Evolutionary conservation across 2,329 filamentous ascomycete species (phyloP), one percentile per base, ranked within the genome.

Genomic region (Aspergillus pseudoviridinutans): DNA sequence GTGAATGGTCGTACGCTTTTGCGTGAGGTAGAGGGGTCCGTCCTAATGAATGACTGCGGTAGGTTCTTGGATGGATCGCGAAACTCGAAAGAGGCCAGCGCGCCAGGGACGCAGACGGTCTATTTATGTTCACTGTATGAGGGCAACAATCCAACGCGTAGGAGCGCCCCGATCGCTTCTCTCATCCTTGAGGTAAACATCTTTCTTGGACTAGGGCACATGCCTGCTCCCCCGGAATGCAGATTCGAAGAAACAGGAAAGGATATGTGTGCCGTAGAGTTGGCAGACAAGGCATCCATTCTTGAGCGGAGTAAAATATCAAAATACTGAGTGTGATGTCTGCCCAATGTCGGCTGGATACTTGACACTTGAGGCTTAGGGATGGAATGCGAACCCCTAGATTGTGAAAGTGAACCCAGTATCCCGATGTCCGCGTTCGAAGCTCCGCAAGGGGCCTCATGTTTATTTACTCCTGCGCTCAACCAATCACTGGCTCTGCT

Each of bases 141-240:
- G 42, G 10, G 9, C n/a, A 46, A 9, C 22, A 20, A 20, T 46
- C 5, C n/a, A 46, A 46, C n/a, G 20, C n/a, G 42, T 22, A 4
- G 10, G 8, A 46, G 42, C 9, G 42, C 22, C 5, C 41, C 41
- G 20, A 10, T 44, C n/a, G 3, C 17, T 24, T 46, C 17, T 47
- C 58, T 58, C 35, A 63, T 59, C 42, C 53, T 60, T 28, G 58
- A 55, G 55, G 59, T 56, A 53, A 56, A 51, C 61, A 62, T 61
- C 28, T 51, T 61, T 50, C 22, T 38, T 51, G 41, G 38, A 24
- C 42, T 24, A 12, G 42, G 20, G 22, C 22, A 24, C 24, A 56
- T 60, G 57, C 20, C 53, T 38, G 17, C 24, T n/a, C 32, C 46
- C 8, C 7, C 9, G 5, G 57, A 58, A 47, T 47, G 44, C 22